Percentiles rank a stretch among this genome's conserved stretches.
These are phyloP conservation scores for Monilinia laxa DNA, from an alignment of 2,329 filamentous ascomycete genomes.

Conservation along the genomic window DNA sequence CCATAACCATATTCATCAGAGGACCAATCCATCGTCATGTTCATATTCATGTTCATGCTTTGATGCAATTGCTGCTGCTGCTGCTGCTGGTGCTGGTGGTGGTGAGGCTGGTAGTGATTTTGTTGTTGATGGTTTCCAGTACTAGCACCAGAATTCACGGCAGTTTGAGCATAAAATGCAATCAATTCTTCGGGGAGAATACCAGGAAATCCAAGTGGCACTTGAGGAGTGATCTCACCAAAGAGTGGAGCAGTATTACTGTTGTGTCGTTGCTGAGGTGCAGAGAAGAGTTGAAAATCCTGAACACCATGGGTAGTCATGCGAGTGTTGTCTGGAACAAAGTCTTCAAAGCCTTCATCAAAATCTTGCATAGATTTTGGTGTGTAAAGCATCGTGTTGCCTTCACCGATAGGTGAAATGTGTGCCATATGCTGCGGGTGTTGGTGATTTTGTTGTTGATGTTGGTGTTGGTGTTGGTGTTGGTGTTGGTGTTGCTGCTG, in stretches of 20 bases:
- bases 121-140: constrained; percentile 21
- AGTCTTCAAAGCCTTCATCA: constrained; percentile 52
- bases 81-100: constrained; percentile 10
- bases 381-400: constrained; percentile 67
- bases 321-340: constrained; percentile 29
- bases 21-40: constrained; percentile 25
- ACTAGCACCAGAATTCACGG: constrained; percentile 28
- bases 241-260: constrained; percentile 35
- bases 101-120: constrained; percentile 21
- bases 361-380: constrained; percentile 60
- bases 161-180: constrained; percentile 37
- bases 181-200: constrained; percentile 35
- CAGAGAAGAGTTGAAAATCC: constrained; percentile 39
- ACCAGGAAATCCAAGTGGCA: constrained; percentile 29
- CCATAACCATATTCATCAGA: constrained; percentile 22
- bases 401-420: constrained; percentile 68
- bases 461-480: neutral
- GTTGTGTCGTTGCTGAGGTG: constrained; percentile 31
- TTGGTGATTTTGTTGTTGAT: neutral
- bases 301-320: constrained; percentile 20
- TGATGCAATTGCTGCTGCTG: constrained; percentile 18
- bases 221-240: constrained; percentile 34
- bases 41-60: constrained; percentile 23
- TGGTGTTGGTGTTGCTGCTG: constrained; percentile 3
- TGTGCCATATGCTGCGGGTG: constrained; percentile 47